Conservation (phyloP, 2,329 filamentous ascomycete genomes). For the Plenodomus biglobosus region DNA sequence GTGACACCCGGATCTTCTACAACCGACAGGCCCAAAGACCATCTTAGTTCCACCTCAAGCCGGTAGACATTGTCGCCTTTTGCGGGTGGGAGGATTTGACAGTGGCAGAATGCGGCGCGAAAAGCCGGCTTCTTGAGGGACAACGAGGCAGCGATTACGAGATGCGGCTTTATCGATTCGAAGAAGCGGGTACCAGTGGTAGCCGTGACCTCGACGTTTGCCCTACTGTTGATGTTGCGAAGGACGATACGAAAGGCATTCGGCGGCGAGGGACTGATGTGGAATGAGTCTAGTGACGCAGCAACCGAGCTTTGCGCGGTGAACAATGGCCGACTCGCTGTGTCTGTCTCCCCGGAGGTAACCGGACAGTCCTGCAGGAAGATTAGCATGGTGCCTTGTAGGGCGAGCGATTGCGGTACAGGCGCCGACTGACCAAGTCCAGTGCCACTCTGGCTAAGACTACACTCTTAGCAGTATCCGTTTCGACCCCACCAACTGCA, state of each 20-base stretch:
- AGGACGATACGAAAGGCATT: conserved; percentile 20
- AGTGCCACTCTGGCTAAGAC: conserved; percentile 32
- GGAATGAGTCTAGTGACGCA: conserved; percentile 29
- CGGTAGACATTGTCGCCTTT: conserved; percentile 7
- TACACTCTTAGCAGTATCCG: conserved; percentile 25
- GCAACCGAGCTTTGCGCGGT: conserved; percentile 8
- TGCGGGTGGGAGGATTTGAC: conserved; percentile 16
- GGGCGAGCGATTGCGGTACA: not conserved
- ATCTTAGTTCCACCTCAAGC: conserved; percentile 35
- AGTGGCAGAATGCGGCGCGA: conserved; percentile 31
- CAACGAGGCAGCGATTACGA: conserved; percentile 24
- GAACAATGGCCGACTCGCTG: not conserved
- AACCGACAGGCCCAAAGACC: conserved; percentile 30
- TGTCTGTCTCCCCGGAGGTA: conserved; percentile 1
- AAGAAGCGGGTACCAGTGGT: conserved; percentile 15
- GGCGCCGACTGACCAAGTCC: conserved; percentile 26
- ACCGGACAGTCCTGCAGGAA: conserved; percentile 5
- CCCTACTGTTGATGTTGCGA: conserved; percentile 15
- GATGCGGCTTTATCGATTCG: conserved; percentile 22
- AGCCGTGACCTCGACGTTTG: conserved; percentile 23
- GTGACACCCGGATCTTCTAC: conserved; percentile 22
- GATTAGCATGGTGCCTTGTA: conserved; percentile 5
- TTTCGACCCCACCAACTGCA: conserved; percentile 4
- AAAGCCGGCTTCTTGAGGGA: conserved; percentile 16
- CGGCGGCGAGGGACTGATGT: conserved; percentile 3